phyloP scores from a whole-genome alignment of 495 filamentous ascomycete species.

The Aspergillus haitiensis region DNA sequence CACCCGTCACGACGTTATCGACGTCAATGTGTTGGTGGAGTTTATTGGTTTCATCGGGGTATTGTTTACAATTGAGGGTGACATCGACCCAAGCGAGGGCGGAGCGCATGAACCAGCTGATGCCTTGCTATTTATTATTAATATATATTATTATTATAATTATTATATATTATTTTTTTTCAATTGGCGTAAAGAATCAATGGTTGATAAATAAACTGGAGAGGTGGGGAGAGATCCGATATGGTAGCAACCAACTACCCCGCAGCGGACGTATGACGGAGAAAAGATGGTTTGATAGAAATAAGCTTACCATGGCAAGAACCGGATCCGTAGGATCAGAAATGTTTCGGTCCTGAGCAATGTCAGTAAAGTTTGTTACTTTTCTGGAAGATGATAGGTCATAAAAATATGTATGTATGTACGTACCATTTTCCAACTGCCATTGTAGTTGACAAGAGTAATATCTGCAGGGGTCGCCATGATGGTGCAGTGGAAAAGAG shows the following conservation, averaged over 20 bases:
- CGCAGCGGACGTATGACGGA: background rate
- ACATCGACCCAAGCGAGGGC: conserved; percentile 69
- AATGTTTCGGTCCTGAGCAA: conserved; percentile 71
- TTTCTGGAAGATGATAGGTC: background rate
- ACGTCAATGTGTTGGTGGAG: conserved; percentile 73
- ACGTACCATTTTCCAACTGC: conserved; percentile 77
- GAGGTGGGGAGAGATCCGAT: too few relatives aligned
- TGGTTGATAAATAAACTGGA: conserved; percentile 16
- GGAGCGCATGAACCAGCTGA: conserved; percentile 82
- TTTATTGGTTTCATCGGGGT: conserved; percentile 45
- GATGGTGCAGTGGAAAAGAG: conserved; percentile 32
- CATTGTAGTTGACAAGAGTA: conserved; percentile 72
- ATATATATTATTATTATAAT: too few relatives aligned
- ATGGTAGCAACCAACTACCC: background rate
- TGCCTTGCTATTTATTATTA: conserved; percentile 64
- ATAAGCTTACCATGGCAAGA: conserved; percentile 58
- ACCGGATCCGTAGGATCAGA: conserved; percentile 70
- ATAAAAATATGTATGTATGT: too few relatives aligned
- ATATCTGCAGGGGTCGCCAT: conserved; percentile 82
- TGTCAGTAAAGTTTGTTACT: conserved; percentile 3
- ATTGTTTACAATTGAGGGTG: conserved; percentile 68
- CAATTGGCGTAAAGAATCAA: background rate
- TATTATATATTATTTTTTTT: background rate
- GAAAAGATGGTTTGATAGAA: conserved; percentile 10
- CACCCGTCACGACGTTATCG: conserved; percentile 73